Evolutionary conservation across 768 basidiomycete species (phyloP).

Genomic region (Tricholoma sp.): DNA sequence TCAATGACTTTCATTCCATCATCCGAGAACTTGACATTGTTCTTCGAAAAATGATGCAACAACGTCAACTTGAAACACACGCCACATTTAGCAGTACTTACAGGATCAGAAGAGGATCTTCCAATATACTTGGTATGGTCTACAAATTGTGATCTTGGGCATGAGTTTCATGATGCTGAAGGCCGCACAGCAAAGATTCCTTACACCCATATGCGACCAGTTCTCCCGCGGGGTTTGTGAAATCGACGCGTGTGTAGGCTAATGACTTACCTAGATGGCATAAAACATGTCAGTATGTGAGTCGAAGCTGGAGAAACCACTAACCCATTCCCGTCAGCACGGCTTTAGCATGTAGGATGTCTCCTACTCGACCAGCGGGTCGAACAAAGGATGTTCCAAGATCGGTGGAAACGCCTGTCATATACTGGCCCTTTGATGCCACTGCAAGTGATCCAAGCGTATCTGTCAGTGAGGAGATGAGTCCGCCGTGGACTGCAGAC

Average conservation of each 20-base stretch:
- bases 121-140: slow-evolving; percentile 87
- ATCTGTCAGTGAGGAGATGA: slow-evolving; percentile 78
- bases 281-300: neutral
- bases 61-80: neutral
- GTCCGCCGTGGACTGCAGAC: slow-evolving; percentile 63
- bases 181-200: slow-evolving; percentile 18
- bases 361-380: slow-evolving; percentile 69
- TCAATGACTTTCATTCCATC: slow-evolving; percentile 72
- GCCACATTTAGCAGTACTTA: slow-evolving; percentile 18
- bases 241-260: slow-evolving; percentile 80
- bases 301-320: slow-evolving; percentile 2
- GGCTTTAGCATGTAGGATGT: slow-evolving; percentile 60
- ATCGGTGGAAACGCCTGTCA: slow-evolving; percentile 87
- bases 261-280: slow-evolving; percentile 58
- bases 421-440: slow-evolving; percentile 74
- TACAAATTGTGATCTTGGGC: slow-evolving; percentile 21
- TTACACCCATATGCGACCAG: slow-evolving; percentile 79
- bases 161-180: neutral
- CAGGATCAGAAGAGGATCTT: slow-evolving; percentile 48
- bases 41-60: slow-evolving; percentile 31
- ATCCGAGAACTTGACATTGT: slow-evolving; percentile 73
- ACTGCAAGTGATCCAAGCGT: slow-evolving; percentile 83
- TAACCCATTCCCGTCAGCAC: slow-evolving; percentile 67
- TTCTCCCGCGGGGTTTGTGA: slow-evolving; percentile 57
- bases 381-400: slow-evolving; percentile 75